Base-by-base conservation (phyloP, 2,329 filamentous ascomycete species). In the Conoideocrella luteorostrata region DNA sequence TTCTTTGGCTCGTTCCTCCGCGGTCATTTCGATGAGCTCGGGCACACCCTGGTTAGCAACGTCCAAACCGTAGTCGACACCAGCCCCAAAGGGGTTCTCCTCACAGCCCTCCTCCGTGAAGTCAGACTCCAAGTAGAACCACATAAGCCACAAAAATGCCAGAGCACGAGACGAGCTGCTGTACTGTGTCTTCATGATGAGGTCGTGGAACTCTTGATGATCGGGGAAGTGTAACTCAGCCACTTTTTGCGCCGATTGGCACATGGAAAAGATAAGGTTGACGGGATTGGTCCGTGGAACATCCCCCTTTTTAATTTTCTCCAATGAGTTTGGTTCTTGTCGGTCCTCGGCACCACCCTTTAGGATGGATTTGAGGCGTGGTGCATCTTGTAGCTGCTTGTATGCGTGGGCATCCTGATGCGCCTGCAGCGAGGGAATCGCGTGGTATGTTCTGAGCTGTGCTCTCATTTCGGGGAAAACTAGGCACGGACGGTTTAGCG, bases 401-500 rank as follows among this genome's bases (percentile, higher is more conserved):
- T 98, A 97, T 43, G 91, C 89, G 54, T 93, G 91, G 10, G 89
- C 84, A 56, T 97, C 93, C 66, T 96, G 89, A 52, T 90, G 86
- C 36, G 91, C 91, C 67, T 98, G 93, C 6, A 98, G 74, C 1
- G 89, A 96, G 12, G 93, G 93, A 52, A 98, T 98, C 11, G 93
- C 91, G 62, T 98, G 93, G 68, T 98, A 98, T 28, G 93, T 98
- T 62, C 93, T 84, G 24, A 98, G 75, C 61, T 98, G 93, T 23
- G 93, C 93, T 66, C 93, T 86, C 93, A 98, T 98, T 65, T 98
- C 93, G 18, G 93, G 93, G 62, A 98, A 98, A 73, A 98, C 93
- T 95, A 61, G 41, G n/a, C n/a, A n/a, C n/a, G n/a, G n/a, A n/a
- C n/a, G n/a, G n/a, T n/a, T n/a, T n/a, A n/a, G n/a, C n/a, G n/a